Conservation (phyloP, 768 basidiomycete species). For the Kwoniella bestiolae region DNA sequence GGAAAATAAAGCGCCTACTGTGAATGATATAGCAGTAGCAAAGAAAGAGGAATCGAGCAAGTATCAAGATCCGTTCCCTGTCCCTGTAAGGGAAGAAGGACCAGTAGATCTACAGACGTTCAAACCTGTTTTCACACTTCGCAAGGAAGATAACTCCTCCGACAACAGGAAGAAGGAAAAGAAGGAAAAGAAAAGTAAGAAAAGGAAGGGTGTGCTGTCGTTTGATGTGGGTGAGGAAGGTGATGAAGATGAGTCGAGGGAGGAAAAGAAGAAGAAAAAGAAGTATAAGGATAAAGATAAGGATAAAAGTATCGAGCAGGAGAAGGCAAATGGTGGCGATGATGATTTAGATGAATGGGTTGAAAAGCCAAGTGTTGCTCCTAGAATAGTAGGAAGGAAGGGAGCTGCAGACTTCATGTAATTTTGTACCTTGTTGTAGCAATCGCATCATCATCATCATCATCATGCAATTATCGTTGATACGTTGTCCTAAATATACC, state of each 20-base stretch:
- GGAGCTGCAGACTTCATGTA: slow-evolving; percentile 78
- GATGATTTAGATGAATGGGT: slow-evolving; percentile 46
- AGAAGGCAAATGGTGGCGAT: background rate
- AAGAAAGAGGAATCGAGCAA: background rate
- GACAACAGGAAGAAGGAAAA: slow-evolving; percentile 61
- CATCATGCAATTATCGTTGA: too few species aligned
- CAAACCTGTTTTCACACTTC: slow-evolving; percentile 79
- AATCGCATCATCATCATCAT: too few species aligned
- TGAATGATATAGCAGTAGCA: background rate
- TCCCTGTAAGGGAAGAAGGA: slow-evolving; percentile 42
- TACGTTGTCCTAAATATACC: too few species aligned
- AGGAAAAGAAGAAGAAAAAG: slow-evolving; percentile 57
- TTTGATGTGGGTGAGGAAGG: slow-evolving; percentile 65
- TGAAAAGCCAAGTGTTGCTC: slow-evolving; percentile 46
- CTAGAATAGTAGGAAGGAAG: slow-evolving; percentile 63
- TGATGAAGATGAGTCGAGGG: slow-evolving; percentile 64
- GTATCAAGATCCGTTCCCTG: slow-evolving; percentile 26
- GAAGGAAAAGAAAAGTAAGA: slow-evolving; percentile 61
- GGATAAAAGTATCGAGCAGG: slow-evolving; percentile 35
- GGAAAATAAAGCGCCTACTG: slow-evolving; percentile 48
- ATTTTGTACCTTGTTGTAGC: background rate
- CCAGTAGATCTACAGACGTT: slow-evolving; percentile 71
- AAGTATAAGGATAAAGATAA: slow-evolving; percentile 60
- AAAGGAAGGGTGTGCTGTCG: slow-evolving; percentile 67
- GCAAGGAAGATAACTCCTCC: slow-evolving; percentile 24